phyloP scores from a whole-genome alignment of 257 asterid genomes.

The Nicotiana benthamiana region DNA sequence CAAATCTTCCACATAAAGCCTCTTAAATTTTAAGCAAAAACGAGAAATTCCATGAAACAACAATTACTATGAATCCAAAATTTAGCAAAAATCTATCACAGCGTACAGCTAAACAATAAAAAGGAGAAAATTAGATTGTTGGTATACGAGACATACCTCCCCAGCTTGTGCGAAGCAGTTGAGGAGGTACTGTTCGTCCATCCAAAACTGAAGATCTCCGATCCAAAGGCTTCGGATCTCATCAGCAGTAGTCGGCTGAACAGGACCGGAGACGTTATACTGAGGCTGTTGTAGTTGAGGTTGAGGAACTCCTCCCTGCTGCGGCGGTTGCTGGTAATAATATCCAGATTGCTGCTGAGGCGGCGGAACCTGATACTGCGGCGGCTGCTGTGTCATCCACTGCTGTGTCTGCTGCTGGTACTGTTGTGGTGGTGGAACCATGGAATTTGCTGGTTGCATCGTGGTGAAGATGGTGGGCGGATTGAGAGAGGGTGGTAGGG shows the following conservation, averaged over 20 bases:
- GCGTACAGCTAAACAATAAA: not conserved
- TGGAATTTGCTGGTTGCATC: conserved; percentile 60
- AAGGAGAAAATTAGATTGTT: not conserved
- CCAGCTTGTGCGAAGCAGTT: conserved; percentile 40
- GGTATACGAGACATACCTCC: not conserved
- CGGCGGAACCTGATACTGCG: conserved; percentile 8
- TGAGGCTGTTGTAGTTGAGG: conserved; percentile 34
- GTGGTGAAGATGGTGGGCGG: not conserved
- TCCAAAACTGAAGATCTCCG: conserved; percentile 87
- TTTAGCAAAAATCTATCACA: not conserved
- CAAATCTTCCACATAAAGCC: too few relatives aligned
- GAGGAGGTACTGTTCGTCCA: conserved; percentile 67
- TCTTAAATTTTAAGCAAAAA: too few relatives aligned
- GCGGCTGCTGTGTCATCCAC: conserved; percentile 35
- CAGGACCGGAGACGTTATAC: conserved; percentile 19
- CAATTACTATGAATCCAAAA: too few relatives aligned
- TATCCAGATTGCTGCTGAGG: conserved; percentile 15
- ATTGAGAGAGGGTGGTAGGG: not conserved
- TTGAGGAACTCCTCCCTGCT: conserved; percentile 7
- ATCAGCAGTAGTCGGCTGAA: conserved; percentile 26
- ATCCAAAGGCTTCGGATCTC: conserved; percentile 79
- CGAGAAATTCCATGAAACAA: too few relatives aligned
- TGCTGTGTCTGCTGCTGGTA: conserved; percentile 16
- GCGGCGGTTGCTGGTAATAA: conserved; percentile 38
- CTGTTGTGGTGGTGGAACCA: conserved; percentile 36